Evolutionary conservation across 2,329 filamentous ascomycete species (phyloP).

Genomic region (Sphaerulina vaccinii): DNA sequence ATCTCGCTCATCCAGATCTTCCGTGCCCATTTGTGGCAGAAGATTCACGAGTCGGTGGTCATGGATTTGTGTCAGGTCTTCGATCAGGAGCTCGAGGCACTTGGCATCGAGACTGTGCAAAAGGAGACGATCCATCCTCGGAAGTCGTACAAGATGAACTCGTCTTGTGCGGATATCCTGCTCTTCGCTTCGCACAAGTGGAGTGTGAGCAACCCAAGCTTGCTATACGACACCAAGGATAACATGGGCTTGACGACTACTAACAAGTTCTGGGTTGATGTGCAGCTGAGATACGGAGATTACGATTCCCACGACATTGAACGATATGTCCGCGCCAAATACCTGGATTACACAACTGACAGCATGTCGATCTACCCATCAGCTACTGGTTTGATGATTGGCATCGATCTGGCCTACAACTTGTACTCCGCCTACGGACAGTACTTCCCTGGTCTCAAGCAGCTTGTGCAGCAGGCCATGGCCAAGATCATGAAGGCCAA

Average conservation of each 20-base stretch:
- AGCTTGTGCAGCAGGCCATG: constrained; percentile 96
- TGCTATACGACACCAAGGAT: constrained; percentile 95
- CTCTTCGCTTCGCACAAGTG: constrained; percentile 98
- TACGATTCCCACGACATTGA: constrained; percentile 99
- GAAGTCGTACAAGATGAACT: constrained; percentile 99
- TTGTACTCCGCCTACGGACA: constrained; percentile 97
- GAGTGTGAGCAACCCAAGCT: constrained; percentile 92
- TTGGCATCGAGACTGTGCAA: constrained; percentile 95
- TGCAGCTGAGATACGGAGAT: constrained; percentile 93
- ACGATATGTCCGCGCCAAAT: constrained; percentile 94
- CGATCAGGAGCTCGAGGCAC: constrained; percentile 91
- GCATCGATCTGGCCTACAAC: constrained; percentile 96
- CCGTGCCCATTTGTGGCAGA: constrained; percentile 99
- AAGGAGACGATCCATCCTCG: constrained; percentile 98
- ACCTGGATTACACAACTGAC: constrained; percentile 97
- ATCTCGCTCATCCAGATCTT: constrained; percentile 99
- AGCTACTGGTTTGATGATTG: constrained; percentile 94
- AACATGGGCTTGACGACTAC: constrained; percentile 89
- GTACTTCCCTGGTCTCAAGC: constrained; percentile 97
- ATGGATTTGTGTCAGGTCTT: constrained; percentile 99
- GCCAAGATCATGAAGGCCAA: constrained; percentile 99
- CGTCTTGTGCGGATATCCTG: constrained; percentile 94
- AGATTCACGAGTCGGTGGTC: constrained; percentile 97
- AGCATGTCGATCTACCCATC: constrained; percentile 99
- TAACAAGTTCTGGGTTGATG: constrained; percentile 99